A percentile compares a stretch with the other conserved stretches of the same genome.
These are phyloP conservation scores for Phaffomyces antillensis DNA, from an alignment of 805 yeast genomes.

Conservation along the genomic window DNA sequence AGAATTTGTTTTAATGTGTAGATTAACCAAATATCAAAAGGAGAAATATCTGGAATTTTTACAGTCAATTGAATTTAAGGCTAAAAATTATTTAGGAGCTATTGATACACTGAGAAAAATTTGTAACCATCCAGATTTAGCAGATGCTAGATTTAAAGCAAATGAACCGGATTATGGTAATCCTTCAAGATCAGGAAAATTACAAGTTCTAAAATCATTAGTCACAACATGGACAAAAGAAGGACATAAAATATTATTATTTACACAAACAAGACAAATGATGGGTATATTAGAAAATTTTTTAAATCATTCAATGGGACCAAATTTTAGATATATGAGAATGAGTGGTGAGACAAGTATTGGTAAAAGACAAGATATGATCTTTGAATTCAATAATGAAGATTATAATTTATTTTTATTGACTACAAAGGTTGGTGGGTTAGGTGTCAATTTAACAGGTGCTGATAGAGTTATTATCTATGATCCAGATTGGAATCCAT, in stretches of 20 bases:
- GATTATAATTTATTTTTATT: constrained; percentile 60
- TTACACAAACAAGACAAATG: constrained; percentile 94
- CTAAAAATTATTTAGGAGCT: constrained; percentile 75
- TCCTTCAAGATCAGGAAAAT: constrained; percentile 69
- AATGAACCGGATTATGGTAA: constrained; percentile 40
- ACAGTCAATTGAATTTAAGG: constrained; percentile 71
- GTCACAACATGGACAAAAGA: constrained; percentile 70
- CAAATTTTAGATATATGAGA: constrained; percentile 49
- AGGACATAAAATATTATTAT: constrained; percentile 74
- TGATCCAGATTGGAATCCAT: constrained; percentile 99
- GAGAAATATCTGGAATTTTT: constrained; percentile 68
- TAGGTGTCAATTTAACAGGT: constrained; percentile 91
- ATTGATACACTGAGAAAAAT: constrained; percentile 86
- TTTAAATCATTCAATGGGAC: constrained; percentile 32
- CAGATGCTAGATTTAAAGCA: constrained; percentile 34
- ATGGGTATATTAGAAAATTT: constrained; percentile 75
- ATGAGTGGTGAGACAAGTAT: constrained; percentile 96
- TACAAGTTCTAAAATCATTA: constrained; percentile 79
- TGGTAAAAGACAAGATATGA: constrained; percentile 64
- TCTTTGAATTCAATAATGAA: constrained; percentile 71
- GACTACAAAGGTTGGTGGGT: constrained; percentile 94
- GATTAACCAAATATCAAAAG: constrained; percentile 69
- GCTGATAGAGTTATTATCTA: constrained; percentile 90
- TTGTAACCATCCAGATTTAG: constrained; percentile 93
- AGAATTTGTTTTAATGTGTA: constrained; percentile 91